These are phyloP conservation scores for Melanogaster broomeanus DNA, from an alignment of 768 basidiomycete species.

Conservation along the genomic window DNA sequence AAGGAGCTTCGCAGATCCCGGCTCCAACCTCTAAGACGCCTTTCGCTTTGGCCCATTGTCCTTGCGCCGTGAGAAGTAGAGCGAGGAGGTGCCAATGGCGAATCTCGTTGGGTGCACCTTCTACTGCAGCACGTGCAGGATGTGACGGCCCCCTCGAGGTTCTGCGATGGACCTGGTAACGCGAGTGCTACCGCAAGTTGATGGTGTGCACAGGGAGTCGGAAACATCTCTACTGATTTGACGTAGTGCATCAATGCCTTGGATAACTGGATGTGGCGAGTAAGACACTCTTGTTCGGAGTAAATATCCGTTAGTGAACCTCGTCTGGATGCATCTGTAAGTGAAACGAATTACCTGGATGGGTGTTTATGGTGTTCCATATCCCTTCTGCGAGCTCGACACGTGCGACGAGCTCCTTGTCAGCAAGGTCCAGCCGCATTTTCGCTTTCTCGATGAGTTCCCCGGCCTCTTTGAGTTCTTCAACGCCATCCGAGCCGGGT, in stretches of 20 bases:
- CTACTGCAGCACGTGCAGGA: conserved; percentile 73
- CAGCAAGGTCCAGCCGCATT: conserved; percentile 47
- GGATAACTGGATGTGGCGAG: conserved; percentile 58
- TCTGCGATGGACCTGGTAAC: conserved; percentile 61
- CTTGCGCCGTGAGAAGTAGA: conserved; percentile 72
- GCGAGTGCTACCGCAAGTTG: conserved; percentile 79
- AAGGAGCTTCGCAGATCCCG: conserved; percentile 47
- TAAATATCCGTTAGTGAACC: neutral
- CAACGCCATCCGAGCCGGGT: conserved; percentile 43
- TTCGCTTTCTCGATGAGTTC: conserved; percentile 61
- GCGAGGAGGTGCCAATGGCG: conserved; percentile 93
- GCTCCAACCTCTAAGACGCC: conserved; percentile 81
- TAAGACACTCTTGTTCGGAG: conserved; percentile 65
- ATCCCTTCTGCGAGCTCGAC: conserved; percentile 74
- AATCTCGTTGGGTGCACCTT: conserved; percentile 60
- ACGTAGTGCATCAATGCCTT: conserved; percentile 55
- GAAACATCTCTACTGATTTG: conserved; percentile 45
- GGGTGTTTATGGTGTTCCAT: conserved; percentile 66
- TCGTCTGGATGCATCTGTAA: neutral
- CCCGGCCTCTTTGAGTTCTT: conserved; percentile 64
- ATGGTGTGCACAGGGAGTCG: conserved; percentile 64
- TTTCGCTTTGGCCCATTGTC: conserved; percentile 77
- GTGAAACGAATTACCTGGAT: conserved; percentile 51
- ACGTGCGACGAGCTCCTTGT: conserved; percentile 57
- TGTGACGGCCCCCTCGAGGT: conserved; percentile 66